These are phyloP conservation scores for Pseudogymnoascus sp. DNA, from an alignment of 2,329 filamentous ascomycete genomes.

Conservation along the genomic window DNA sequence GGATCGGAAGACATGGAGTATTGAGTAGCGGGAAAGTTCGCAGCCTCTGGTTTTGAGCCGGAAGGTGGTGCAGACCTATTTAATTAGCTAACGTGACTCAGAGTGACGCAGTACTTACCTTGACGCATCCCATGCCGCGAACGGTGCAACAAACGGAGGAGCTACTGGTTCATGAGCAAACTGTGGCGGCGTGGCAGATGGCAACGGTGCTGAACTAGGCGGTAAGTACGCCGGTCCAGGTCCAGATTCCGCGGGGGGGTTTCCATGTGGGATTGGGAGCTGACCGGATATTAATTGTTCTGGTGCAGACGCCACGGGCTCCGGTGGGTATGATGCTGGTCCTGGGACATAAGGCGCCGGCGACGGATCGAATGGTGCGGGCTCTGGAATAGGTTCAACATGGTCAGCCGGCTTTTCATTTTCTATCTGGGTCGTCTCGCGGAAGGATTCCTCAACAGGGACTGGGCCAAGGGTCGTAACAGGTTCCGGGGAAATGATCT, in stretches of 20 bases:
- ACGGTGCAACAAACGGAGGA: constrained; percentile 16
- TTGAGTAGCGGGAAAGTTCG: constrained; percentile 69
- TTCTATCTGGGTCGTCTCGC: constrained; percentile 21
- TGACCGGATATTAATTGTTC: constrained; percentile 19
- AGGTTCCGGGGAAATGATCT: neutral
- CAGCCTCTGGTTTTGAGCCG: constrained; percentile 74
- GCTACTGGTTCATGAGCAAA: constrained; percentile 1
- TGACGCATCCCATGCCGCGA: constrained; percentile 39
- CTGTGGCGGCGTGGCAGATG: neutral
- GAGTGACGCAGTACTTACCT: constrained; percentile 40
- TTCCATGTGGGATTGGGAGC: constrained; percentile 20
- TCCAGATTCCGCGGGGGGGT: constrained; percentile 12
- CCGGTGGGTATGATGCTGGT: constrained; percentile 14
- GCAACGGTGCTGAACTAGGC: neutral
- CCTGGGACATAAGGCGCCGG: constrained; percentile 3
- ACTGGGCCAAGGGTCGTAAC: neutral
- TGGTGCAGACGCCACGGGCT: constrained; percentile 16
- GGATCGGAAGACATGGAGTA: constrained; percentile 80
- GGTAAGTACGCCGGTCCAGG: neutral
- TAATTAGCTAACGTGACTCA: constrained; percentile 14
- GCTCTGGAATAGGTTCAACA: neutral
- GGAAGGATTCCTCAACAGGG: constrained; percentile 20
- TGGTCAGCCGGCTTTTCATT: constrained; percentile 15
- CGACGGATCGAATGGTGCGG: constrained; percentile 12
- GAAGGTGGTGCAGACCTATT: constrained; percentile 46